Conservation (phyloP, 805 yeast genomes). For the Barnettozyma populi region DNA sequence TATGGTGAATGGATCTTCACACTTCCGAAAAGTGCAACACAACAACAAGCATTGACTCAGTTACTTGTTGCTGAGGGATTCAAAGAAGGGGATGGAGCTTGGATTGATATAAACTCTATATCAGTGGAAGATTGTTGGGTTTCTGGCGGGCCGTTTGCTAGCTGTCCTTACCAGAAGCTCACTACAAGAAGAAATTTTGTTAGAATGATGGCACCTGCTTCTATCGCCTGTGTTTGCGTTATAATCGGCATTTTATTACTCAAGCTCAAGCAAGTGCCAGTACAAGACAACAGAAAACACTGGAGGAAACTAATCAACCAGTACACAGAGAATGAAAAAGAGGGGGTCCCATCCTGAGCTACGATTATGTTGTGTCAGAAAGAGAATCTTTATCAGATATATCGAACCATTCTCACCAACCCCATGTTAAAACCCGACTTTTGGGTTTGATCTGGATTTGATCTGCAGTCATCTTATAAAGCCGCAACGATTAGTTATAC, state of each 20-base stretch:
- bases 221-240: conserved; percentile 49
- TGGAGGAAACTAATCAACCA: conserved; percentile 56
- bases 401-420: background rate
- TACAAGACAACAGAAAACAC: conserved; percentile 61
- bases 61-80: conserved; percentile 20
- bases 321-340: conserved; percentile 59
- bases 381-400: background rate
- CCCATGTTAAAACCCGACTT: background rate
- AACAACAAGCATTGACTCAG: conserved; percentile 30
- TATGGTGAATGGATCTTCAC: conserved; percentile 35
- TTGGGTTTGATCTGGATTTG: too few species aligned
- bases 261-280: conserved; percentile 58
- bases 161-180: conserved; percentile 69
- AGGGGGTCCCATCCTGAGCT: conserved; percentile 75
- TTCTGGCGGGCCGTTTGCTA: conserved; percentile 68
- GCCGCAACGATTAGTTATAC: conserved; percentile 33
- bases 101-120: conserved; percentile 83
- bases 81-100: conserved; percentile 35
- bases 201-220: conserved; percentile 62
- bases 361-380: background rate
- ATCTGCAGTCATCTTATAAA: conserved; percentile 23
- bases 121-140: conserved; percentile 79
- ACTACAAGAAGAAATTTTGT: conserved; percentile 52
- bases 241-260: conserved; percentile 47
- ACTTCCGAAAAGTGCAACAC: conserved; percentile 46